phyloP scores from a whole-genome alignment of 2,329 filamentous ascomycete species.

The Microcyclospora pomicola region DNA sequence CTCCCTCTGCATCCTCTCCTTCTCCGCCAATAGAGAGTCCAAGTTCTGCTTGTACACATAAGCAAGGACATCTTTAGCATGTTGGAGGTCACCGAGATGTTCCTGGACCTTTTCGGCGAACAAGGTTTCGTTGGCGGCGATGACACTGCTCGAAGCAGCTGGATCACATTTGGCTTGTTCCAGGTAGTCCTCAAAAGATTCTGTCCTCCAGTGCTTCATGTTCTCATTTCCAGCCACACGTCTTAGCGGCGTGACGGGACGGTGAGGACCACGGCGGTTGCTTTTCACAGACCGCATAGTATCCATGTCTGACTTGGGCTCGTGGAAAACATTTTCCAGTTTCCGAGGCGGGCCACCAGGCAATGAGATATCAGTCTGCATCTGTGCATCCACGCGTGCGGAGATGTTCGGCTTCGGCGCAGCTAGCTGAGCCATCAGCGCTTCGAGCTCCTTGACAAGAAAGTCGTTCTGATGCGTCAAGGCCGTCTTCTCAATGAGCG shows the following conservation, averaged over 20 bases:
- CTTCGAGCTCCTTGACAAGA: conserved; percentile 17
- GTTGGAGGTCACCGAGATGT: conserved; percentile 23
- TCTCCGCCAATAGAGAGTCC: conserved; percentile 18
- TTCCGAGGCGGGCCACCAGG: not conserved
- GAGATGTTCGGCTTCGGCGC: conserved; percentile 9
- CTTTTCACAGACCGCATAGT: conserved; percentile 1
- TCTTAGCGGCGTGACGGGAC: not conserved
- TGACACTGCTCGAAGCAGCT: conserved; percentile 21
- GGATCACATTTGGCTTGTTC: conserved; percentile 20
- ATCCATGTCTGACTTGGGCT: conserved; percentile 1
- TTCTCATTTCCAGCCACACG: conserved; percentile 7
- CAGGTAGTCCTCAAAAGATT: conserved; percentile 24
- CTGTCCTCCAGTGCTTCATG: conserved; percentile 9
- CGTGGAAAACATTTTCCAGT: not conserved
- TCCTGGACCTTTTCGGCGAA: conserved; percentile 24
- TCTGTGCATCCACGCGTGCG: not conserved
- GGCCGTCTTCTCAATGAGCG: conserved; percentile 15
- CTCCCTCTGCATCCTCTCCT: conserved; percentile 18
- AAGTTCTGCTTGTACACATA: conserved; percentile 22
- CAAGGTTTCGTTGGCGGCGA: conserved; percentile 22
- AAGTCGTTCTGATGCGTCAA: conserved; percentile 16
- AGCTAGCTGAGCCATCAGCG: conserved; percentile 10
- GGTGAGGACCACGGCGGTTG: not conserved
- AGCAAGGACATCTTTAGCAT: conserved; percentile 22
- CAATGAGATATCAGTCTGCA: not conserved